Evolutionary conservation across 306 rosid species (phyloP).

Genomic region (Pyrus pyrifolia): DNA sequence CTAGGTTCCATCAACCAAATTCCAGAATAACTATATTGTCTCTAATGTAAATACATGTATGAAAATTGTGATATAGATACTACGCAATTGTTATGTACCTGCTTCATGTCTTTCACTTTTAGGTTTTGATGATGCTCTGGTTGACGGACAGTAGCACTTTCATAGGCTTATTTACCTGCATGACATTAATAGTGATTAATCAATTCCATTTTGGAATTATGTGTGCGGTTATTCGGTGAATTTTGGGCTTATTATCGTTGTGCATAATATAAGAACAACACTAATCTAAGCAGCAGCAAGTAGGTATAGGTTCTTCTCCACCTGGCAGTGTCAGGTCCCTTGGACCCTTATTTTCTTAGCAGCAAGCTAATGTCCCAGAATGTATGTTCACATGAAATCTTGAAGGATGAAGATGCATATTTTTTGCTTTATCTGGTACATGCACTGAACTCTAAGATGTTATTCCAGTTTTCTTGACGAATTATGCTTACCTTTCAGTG

Average conservation of each 20-base stretch:
- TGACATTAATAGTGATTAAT: no score
- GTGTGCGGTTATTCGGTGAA: neutral
- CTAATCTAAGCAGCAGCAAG: neutral
- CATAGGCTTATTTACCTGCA: neutral
- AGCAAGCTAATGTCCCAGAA: neutral
- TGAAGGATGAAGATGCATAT: neutral
- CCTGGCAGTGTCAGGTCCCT: neutral
- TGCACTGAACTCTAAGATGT: neutral
- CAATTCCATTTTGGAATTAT: neutral
- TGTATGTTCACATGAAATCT: neutral
- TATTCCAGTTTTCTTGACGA: neutral
- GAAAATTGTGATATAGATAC: neutral
- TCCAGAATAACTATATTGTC: neutral
- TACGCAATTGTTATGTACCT: no score
- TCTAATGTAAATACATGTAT: neutral
- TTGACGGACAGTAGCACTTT: neutral
- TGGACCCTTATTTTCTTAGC: neutral
- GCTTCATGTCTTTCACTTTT: neutral
- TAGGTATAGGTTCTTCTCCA: neutral
- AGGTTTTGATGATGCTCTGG: neutral
- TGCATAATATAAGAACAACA: neutral
- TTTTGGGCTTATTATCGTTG: neutral
- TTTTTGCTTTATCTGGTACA: neutral
- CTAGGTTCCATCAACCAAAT: neutral
- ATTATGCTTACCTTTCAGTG: neutral